A percentile compares a stretch with the other conserved stretches of the same genome.
These are phyloP conservation scores for Scedosporium minutisporum DNA, from an alignment of 2,329 filamentous ascomycete species.

Conservation along the genomic window DNA sequence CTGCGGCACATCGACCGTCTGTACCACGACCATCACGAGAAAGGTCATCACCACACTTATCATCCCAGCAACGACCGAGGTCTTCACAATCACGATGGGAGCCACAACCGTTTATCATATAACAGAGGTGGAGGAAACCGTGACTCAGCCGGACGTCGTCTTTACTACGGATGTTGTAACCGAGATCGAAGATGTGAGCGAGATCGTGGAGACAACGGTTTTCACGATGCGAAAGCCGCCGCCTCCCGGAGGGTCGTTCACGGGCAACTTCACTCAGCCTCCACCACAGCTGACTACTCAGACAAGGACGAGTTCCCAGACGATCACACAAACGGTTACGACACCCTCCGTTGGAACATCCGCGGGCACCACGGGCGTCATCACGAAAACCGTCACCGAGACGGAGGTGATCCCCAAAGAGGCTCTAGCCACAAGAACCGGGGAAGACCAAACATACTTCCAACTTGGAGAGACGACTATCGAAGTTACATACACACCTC, in stretches of 20 bases:
- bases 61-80: not conserved
- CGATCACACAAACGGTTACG: not conserved
- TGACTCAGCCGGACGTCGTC: not conserved
- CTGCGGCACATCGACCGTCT: constrained; percentile 4
- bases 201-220: not conserved
- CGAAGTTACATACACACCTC: constrained; percentile 11
- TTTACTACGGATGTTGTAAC: not conserved
- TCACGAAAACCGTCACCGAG: not conserved
- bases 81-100: not conserved
- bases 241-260: not conserved
- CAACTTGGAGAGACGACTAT: constrained; percentile 14
- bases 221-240: not conserved
- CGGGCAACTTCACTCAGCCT: not conserved
- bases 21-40: constrained; percentile 1
- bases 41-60: not conserved
- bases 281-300: not conserved
- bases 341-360: not conserved
- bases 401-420: not conserved
- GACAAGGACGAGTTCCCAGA: not conserved
- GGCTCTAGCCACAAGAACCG: not conserved
- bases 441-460: constrained; percentile 7
- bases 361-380: not conserved
- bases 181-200: not conserved
- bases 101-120: not conserved
- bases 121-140: not conserved